Conservation (phyloP, 2,329 filamentous ascomycete genomes). For the Lasiodiplodia sp. region DNA sequence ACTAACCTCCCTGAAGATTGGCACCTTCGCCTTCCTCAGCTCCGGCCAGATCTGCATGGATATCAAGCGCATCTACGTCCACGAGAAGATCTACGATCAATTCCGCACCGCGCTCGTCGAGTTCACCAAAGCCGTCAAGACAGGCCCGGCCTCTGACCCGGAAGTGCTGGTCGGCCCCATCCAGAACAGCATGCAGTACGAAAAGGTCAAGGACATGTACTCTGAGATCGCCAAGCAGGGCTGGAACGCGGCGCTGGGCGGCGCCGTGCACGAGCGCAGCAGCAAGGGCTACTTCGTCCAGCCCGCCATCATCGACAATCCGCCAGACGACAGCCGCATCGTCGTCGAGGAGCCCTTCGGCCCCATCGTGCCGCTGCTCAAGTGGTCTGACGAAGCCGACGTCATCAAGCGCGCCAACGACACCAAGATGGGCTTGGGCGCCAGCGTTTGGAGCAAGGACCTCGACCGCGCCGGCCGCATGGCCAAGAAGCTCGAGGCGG, state of each 20-base stretch:
- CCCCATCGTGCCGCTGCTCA: conserved; percentile 69
- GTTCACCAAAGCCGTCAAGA: conserved; percentile 52
- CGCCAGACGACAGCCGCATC: conserved; percentile 62
- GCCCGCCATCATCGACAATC: conserved; percentile 66
- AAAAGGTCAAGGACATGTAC: conserved; percentile 64
- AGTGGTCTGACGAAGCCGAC: conserved; percentile 64
- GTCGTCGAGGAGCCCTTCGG: conserved; percentile 68
- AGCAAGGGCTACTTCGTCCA: conserved; percentile 63
- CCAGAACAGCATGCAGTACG: conserved; percentile 71
- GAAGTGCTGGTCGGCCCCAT: conserved; percentile 64
- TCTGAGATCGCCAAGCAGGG: conserved; percentile 62
- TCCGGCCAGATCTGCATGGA: conserved; percentile 57
- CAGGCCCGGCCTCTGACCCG: conserved; percentile 48
- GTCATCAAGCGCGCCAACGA: conserved; percentile 57
- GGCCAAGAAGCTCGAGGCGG: conserved; percentile 55
- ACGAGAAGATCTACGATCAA: conserved; percentile 65
- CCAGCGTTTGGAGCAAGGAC: conserved; percentile 61
- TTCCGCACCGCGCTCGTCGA: conserved; percentile 58
- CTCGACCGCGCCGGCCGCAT: conserved; percentile 54
- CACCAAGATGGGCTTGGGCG: conserved; percentile 60
- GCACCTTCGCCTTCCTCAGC: conserved; percentile 62
- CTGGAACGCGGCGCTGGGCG: conserved; percentile 60
- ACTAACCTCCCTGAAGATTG: conserved; percentile 43
- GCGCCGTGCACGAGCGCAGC: conserved; percentile 43
- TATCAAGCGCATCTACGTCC: conserved; percentile 66